Evolutionary conservation across 169 alveolate species (phyloP), one percentile per base, ranked within the genome.

Genomic region (Plasmodium yoelii): DNA sequence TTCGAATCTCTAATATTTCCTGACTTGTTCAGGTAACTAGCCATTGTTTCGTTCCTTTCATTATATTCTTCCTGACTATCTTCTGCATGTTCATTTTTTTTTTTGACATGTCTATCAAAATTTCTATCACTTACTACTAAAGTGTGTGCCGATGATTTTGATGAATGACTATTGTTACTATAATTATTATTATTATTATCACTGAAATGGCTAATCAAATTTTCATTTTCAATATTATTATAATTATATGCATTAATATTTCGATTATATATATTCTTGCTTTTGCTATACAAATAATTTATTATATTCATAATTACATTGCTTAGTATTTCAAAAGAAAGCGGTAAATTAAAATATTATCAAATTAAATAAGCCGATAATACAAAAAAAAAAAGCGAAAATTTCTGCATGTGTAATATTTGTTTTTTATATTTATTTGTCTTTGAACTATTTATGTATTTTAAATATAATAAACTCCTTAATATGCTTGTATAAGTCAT

Each of bases 251-350:
- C 55, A 57, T 46, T 84, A 19, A 49, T 46, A 53, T 60, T 84
- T 68, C 84, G 26, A 28, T 84, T 68, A 73, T 84, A 84, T 69
- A 84, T 69, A 51, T 53, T 84, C 61, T 84, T 84, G 53, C 91
- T 64, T 72, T 84, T 84, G 67, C 70, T 59, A 53, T 84, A 84
- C 39, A 84, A 56, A 56, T 84, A 84, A 55, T 69, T 84, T 57
- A 84, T 84, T 68, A 84, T 84, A 84, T 84, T 84, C 91, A 84
- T 84, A 72, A 68, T 84, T 56, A 57, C 91, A 84, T 84, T 39
- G 69, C 70, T 34, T 28, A 34, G 26, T 64, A 13, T 22, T 12
- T 49, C 12, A 46, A 47, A 47, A 12, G 19, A 42, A 19, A 67
- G 42, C 15, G 13, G 13, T 22, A 63, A 24, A 28, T 46, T 15